Evolutionary conservation across 2,329 filamentous ascomycete genomes (phyloP).

Genomic region (Septoria petroselini): DNA sequence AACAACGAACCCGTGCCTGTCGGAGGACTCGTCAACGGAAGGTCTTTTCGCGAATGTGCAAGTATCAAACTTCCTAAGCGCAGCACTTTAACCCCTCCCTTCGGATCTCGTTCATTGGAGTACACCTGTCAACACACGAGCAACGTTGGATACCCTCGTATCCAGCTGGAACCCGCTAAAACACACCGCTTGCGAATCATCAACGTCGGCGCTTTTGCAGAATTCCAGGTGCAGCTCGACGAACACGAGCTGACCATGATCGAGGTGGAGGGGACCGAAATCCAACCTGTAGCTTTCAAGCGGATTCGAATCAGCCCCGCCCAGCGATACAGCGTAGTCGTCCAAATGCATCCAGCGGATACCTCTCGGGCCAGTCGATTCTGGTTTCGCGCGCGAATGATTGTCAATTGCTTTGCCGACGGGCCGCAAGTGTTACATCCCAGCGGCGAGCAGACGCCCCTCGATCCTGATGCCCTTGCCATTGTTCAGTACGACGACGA

Average conservation of each 20-base stretch:
- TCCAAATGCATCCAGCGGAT: constrained; percentile 50
- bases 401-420: constrained; percentile 58
- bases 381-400: constrained; percentile 57
- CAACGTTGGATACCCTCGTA: constrained; percentile 22
- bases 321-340: constrained; percentile 65
- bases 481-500: constrained; percentile 47
- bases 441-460: constrained; percentile 28
- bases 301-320: constrained; percentile 63
- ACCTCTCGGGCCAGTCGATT: constrained; percentile 33
- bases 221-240: constrained; percentile 65
- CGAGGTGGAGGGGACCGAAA: constrained; percentile 64
- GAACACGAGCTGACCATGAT: constrained; percentile 61
- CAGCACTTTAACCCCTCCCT: too few species aligned
- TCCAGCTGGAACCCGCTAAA: constrained; percentile 44
- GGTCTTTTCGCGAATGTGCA: constrained; percentile 40
- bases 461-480: constrained; percentile 49
- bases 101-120: too few species aligned
- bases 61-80: constrained; percentile 33
- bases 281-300: constrained; percentile 55
- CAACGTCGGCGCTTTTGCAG: constrained; percentile 63
- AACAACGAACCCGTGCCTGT: constrained; percentile 57
- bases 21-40: constrained; percentile 45
- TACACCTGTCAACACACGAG: constrained; percentile 11
- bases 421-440: constrained; percentile 40
- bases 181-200: constrained; percentile 60